phyloP scores from a whole-genome alignment of 768 basidiomycete species.

The Leucogyrophana mollusca region DNA sequence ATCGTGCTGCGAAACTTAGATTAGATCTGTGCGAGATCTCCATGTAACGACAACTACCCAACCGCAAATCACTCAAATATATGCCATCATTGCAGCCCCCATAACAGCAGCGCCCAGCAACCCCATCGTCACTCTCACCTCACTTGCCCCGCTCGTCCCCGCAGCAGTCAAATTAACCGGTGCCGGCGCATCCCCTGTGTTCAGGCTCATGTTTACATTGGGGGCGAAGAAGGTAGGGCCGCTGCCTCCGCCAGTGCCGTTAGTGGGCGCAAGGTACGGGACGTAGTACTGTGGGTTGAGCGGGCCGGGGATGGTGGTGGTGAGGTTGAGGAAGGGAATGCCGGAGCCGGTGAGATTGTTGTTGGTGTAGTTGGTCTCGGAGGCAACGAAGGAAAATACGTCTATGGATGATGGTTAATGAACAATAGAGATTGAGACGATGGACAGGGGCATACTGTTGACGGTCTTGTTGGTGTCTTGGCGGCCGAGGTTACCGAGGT shows the following conservation, averaged over 20 bases:
- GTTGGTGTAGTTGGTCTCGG: slow-evolving; percentile 44
- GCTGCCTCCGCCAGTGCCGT: slow-evolving; percentile 37
- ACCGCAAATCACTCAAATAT: too few species aligned
- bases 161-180: slow-evolving; percentile 39
- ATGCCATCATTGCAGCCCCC: slow-evolving; percentile 2
- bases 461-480: slow-evolving; percentile 47
- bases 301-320: slow-evolving; percentile 37
- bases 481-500: slow-evolving; percentile 54
- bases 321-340: slow-evolving; percentile 38
- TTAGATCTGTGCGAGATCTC: too few species aligned
- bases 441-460: slow-evolving; percentile 6
- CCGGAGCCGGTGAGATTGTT: slow-evolving; percentile 27
- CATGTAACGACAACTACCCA: too few species aligned
- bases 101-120: slow-evolving; percentile 6
- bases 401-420: slow-evolving; percentile 27
- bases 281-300: slow-evolving; percentile 37
- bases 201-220: slow-evolving; percentile 32
- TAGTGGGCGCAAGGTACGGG: slow-evolving; percentile 40
- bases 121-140: slow-evolving; percentile 1
- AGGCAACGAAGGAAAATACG: slow-evolving; percentile 51
- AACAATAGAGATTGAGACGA: background rate
- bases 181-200: slow-evolving; percentile 23
- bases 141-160: slow-evolving; percentile 7
- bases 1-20: too few species aligned
- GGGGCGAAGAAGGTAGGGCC: slow-evolving; percentile 36